Evolutionary conservation across 2,329 filamentous ascomycete species (phyloP), one percentile per base, ranked within the genome.

Genomic region (Aspergillus awamori): DNA sequence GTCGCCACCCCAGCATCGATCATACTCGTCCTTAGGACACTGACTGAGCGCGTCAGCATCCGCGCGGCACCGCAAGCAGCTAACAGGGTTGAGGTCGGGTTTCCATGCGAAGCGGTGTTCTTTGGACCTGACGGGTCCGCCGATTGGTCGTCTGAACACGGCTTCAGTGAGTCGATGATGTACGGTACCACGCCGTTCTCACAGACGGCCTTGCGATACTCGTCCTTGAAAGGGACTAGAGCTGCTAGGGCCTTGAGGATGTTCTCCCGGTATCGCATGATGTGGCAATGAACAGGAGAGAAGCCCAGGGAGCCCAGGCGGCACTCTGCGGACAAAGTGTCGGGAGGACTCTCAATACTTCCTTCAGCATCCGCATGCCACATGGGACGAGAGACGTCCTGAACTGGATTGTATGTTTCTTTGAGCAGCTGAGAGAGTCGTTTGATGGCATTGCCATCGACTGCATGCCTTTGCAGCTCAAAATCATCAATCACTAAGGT

Each of bases 11-110:
- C 90, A 62, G 92, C 87, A 76, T 99, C 95, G 60, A 97, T 91
- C 51, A 99, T 80, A 54, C 89, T 90, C 3, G 95, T 98, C 53
- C 95, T 83, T 17, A 98, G 79, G 47, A 94, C 88, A 72, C 87
- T 91, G 22, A 97, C 89, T 1, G 93, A 97, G 45, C 95, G 87
- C 2, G 92, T 92, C 52, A 98, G 81, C 73, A 93, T 91, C 64
- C 91, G 86, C 28, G 93, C 86, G 26, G 91, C 88, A 70, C 91
- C 89, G 72, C 93, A 97, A 1, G 92, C 94, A 20, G 93, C 93
- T 58, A 96, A 84, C 22, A 98, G 82, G 22, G 97, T 93, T 3
- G 86, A 80, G 7, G 87, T 82, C 1, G 93, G 89, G 69, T 98
- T 97, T 2, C 92, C 92, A 67, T 90, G 90, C 11, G 85, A 79